These are phyloP conservation scores for Solioccasus polychromus DNA, from an alignment of 768 basidiomycete genomes.

Conservation along the genomic window DNA sequence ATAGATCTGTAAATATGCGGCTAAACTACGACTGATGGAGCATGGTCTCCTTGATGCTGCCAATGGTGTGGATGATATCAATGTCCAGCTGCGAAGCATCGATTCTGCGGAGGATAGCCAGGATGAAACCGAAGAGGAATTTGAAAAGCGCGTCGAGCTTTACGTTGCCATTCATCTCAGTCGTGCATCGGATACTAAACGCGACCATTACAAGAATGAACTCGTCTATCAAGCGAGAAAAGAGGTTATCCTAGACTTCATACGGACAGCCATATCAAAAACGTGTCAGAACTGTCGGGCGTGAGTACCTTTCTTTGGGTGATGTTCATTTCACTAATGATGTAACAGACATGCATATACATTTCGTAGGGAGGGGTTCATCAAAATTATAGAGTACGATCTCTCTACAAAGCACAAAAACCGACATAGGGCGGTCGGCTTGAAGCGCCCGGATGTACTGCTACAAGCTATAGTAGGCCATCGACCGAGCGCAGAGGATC, in stretches of 20 bases:
- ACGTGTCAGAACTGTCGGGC: slow-evolving; percentile 85
- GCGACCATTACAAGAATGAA: slow-evolving; percentile 87
- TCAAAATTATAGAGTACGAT: slow-evolving; percentile 94
- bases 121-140: slow-evolving; percentile 61
- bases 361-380: slow-evolving; percentile 90
- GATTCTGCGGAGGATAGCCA: slow-evolving; percentile 39
- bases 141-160: slow-evolving; percentile 57
- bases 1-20: slow-evolving; percentile 79
- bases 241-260: slow-evolving; percentile 76
- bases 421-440: slow-evolving; percentile 45
- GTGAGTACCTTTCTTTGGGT: slow-evolving; percentile 47
- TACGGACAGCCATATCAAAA: slow-evolving; percentile 62
- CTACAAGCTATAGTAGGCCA: slow-evolving; percentile 25
- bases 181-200: slow-evolving; percentile 49
- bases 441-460: slow-evolving; percentile 79
- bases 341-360: slow-evolving; percentile 69
- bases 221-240: slow-evolving; percentile 86
- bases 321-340: slow-evolving; percentile 6
- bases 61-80: slow-evolving; percentile 68
- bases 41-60: slow-evolving; percentile 85
- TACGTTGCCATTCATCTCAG: slow-evolving; percentile 57
- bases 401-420: slow-evolving; percentile 76
- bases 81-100: slow-evolving; percentile 36
- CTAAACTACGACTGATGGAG: slow-evolving; percentile 85
- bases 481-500: slow-evolving; percentile 23